phyloP scores from a whole-genome alignment of 2,329 filamentous ascomycete species.

The Thermomyces lanuginosus region DNA sequence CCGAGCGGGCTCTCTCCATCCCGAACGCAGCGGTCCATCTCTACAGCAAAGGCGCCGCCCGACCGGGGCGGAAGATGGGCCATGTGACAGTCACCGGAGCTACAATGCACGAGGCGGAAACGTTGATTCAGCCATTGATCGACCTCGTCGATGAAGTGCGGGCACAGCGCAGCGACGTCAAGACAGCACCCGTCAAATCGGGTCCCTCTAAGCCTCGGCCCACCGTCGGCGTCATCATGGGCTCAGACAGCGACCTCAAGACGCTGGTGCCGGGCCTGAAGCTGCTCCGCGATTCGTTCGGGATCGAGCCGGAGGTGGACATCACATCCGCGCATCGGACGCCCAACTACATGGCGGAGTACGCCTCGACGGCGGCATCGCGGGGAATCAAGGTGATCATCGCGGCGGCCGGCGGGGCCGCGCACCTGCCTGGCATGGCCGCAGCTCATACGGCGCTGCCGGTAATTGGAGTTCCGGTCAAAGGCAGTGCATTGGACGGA shows the following conservation, averaged over 20 bases:
- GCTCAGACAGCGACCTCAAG: slow-evolving; percentile 32
- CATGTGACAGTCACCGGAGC: slow-evolving; percentile 70
- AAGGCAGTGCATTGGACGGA: slow-evolving; percentile 55
- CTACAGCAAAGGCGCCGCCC: slow-evolving; percentile 74
- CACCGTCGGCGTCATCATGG: slow-evolving; percentile 32
- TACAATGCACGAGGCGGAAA: slow-evolving; percentile 51
- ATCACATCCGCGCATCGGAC: slow-evolving; percentile 48
- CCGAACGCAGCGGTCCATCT: slow-evolving; percentile 57
- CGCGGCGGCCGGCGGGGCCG: slow-evolving; percentile 58
- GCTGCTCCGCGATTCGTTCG: slow-evolving; percentile 27
- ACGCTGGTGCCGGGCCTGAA: slow-evolving; percentile 30
- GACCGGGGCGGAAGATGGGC: slow-evolving; percentile 83
- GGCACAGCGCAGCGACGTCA: slow-evolving; percentile 31
- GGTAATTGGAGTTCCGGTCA: slow-evolving; percentile 63
- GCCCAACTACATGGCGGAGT: slow-evolving; percentile 50
- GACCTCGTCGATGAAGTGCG: slow-evolving; percentile 65
- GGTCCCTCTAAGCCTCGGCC: slow-evolving; percentile 18
- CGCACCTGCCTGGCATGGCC: slow-evolving; percentile 59
- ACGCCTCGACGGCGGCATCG: slow-evolving; percentile 46
- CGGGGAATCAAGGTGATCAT: slow-evolving; percentile 59
- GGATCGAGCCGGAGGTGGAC: slow-evolving; percentile 28
- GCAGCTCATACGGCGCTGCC: slow-evolving; percentile 55
- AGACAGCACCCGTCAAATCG: slow-evolving; percentile 17
- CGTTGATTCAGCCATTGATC: slow-evolving; percentile 53
- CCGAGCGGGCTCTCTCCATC: slow-evolving; percentile 39